Conservation (phyloP, 2,329 filamentous ascomycete genomes). For the Calonectria crousiana region DNA sequence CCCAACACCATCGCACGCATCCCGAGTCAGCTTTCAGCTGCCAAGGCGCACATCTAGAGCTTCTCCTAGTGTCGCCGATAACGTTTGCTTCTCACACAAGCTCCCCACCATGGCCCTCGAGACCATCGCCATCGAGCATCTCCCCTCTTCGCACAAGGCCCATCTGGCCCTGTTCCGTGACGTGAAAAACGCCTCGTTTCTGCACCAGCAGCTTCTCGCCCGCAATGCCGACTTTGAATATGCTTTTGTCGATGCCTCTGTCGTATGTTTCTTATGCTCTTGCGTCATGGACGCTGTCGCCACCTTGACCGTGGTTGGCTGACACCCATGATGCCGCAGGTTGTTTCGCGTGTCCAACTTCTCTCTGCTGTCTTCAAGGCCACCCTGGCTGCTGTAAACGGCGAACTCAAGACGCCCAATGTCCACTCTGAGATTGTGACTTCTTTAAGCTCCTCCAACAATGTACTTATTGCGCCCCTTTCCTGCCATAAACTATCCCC, state of each 20-base stretch:
- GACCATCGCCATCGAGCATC: slow-evolving; percentile 79
- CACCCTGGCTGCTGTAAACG: slow-evolving; percentile 73
- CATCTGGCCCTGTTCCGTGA: slow-evolving; percentile 82
- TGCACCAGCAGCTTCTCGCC: slow-evolving; percentile 86
- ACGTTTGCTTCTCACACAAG: not conserved
- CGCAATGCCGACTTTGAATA: slow-evolving; percentile 92
- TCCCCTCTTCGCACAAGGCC: slow-evolving; percentile 75
- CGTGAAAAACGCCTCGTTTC: slow-evolving; percentile 80
- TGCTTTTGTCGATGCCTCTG: slow-evolving; percentile 88
- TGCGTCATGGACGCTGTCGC: slow-evolving; percentile 4
- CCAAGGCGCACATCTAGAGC: not conserved
- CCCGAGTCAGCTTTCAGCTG: not conserved
- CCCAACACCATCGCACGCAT: not conserved
- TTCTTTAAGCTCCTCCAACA: slow-evolving; percentile 83
- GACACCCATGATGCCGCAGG: slow-evolving; percentile 54
- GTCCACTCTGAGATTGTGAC: slow-evolving; percentile 91
- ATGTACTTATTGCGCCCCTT: slow-evolving; percentile 62
- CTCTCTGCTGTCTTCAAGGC: slow-evolving; percentile 83
- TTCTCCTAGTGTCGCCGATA: not conserved
- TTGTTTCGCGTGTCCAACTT: slow-evolving; percentile 79
- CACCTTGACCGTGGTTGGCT: slow-evolving; percentile 10
- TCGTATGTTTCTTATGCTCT: slow-evolving; percentile 63
- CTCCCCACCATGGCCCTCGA: slow-evolving; percentile 66
- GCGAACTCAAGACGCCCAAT: slow-evolving; percentile 80
- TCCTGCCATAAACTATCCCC: not conserved